A percentile compares a stretch with the other conserved stretches of the same genome.
phyloP scores from a whole-genome alignment of 73 alveolate genomes.

The Symbiodinium natans region DNA sequence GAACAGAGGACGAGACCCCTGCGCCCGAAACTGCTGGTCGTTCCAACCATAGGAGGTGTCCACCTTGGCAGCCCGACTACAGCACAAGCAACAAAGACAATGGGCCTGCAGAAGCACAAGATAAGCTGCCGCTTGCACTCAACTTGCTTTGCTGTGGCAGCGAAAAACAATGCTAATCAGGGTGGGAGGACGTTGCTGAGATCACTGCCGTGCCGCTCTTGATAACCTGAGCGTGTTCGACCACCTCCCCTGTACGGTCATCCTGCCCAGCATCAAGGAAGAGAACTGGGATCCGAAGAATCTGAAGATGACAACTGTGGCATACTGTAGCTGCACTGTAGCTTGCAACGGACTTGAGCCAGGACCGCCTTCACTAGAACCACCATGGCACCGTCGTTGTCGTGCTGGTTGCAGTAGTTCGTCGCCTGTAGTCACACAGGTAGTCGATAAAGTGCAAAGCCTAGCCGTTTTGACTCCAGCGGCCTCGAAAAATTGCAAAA shows the following conservation, averaged over 20 bases:
- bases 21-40: constrained; percentile 88
- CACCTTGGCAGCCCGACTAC: constrained; percentile 44
- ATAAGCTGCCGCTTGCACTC: too few species aligned
- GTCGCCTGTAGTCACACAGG: constrained; percentile 68
- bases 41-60: constrained; percentile 86
- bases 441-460: not conserved
- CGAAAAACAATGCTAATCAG: too few species aligned
- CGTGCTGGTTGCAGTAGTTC: constrained; percentile 94
- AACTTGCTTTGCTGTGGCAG: too few species aligned
- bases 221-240: constrained; percentile 89
- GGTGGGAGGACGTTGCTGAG: too few species aligned
- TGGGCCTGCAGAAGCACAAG: too few species aligned
- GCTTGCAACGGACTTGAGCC: not conserved
- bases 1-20: not conserved
- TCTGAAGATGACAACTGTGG: not conserved
- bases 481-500: too few species aligned
- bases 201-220: constrained; percentile 19
- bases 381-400: constrained; percentile 94
- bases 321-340: not conserved
- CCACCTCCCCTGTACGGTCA: constrained; percentile 87
- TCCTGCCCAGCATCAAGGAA: not conserved
- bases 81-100: too few species aligned
- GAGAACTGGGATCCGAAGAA: not conserved
- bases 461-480: not conserved
- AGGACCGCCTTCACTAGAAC: constrained; percentile 41